Conservation (phyloP, 345 rosid genomes). For the Eucalyptus sp. region DNA sequence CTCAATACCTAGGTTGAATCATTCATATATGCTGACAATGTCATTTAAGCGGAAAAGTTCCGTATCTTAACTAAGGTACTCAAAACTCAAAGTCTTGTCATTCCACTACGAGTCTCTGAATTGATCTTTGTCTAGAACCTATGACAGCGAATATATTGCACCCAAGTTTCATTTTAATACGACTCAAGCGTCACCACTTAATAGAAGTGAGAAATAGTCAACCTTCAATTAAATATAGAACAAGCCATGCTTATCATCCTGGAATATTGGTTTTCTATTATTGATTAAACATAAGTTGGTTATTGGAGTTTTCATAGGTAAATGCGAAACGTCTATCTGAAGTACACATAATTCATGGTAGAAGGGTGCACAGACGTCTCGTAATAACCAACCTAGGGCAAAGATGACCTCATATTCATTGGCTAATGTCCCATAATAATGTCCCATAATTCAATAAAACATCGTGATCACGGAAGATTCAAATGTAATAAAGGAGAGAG, state of each 20-base stretch:
- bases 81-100: background rate
- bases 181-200: background rate
- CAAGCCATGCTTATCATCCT: background rate
- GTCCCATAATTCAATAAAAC: background rate
- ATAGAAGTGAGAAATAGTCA: background rate
- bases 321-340: background rate
- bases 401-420: background rate
- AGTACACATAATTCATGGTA: background rate
- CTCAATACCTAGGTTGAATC: background rate
- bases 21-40: background rate
- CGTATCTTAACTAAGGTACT: background rate
- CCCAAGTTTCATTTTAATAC: background rate
- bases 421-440: background rate
- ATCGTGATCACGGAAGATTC: background rate
- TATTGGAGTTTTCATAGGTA: background rate
- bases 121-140: background rate
- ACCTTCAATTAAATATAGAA: background rate
- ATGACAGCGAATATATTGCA: background rate
- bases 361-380: background rate
- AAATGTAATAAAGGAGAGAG: background rate
- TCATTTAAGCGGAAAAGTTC: background rate
- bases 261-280: background rate
- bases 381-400: background rate
- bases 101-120: background rate
- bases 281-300: background rate